A percentile compares a stretch with the other conserved stretches of the same genome.
phyloP scores from a whole-genome alignment of 129 eudicot species.

The Chrysanthemum lavandulifolium region DNA sequence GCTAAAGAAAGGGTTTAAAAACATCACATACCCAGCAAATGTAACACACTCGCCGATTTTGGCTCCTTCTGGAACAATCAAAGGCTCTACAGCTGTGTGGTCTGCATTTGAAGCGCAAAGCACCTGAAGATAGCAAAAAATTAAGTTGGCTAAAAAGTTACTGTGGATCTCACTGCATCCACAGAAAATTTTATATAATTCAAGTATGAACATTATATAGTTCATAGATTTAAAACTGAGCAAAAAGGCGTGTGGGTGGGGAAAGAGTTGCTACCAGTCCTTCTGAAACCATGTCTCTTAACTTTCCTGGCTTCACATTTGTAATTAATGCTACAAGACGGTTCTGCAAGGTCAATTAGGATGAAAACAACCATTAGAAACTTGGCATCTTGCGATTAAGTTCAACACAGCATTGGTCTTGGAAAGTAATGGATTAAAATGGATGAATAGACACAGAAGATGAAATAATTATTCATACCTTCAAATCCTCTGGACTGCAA shows the following conservation, averaged over 20 bases:
- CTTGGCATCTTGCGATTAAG: not conserved
- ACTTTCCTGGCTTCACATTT: constrained; percentile 93
- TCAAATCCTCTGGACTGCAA: constrained; percentile 84
- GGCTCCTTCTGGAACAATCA: constrained; percentile 84
- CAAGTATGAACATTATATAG: not conserved
- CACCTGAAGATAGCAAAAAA: constrained; percentile 51
- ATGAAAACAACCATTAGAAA: constrained; percentile 5
- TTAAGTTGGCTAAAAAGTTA: not conserved
- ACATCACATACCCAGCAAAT: constrained; percentile 66
- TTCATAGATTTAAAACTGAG: not conserved
- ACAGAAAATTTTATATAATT: not conserved
- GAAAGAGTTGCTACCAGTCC: constrained; percentile 69
- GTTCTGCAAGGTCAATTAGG: constrained; percentile 53
- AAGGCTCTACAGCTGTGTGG: constrained; percentile 85
- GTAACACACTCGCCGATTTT: constrained; percentile 80
- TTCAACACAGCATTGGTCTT: constrained; percentile 14
- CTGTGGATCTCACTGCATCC: not conserved
- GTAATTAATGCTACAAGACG: constrained; percentile 86
- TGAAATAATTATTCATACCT: constrained; percentile 39
- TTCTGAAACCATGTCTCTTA: constrained; percentile 95
- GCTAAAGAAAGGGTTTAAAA: too few relatives aligned
- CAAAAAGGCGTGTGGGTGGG: constrained; percentile 9
- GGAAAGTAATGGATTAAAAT: constrained; percentile 1
- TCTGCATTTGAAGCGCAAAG: constrained; percentile 91
- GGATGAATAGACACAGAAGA: not conserved